phyloP scores from a whole-genome alignment of 768 basidiomycete species.

The Pleurotus giganteus region DNA sequence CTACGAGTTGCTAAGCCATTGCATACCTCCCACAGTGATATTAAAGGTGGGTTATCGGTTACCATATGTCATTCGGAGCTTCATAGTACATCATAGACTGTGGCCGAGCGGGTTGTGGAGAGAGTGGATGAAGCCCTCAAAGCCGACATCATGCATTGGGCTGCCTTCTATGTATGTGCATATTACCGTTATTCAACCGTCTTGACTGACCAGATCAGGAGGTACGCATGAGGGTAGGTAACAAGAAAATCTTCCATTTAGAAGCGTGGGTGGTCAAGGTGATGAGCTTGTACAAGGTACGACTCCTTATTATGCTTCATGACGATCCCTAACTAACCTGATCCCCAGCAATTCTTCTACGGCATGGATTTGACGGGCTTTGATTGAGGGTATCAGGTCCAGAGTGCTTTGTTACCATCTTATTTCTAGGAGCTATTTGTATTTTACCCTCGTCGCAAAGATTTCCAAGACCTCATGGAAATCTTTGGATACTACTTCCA shows the following conservation, averaged over 20 bases:
- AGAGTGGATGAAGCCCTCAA: slow-evolving; percentile 88
- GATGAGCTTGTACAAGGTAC: slow-evolving; percentile 87
- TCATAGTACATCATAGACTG: slow-evolving; percentile 55
- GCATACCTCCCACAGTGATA: slow-evolving; percentile 91
- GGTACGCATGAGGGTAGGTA: slow-evolving; percentile 90
- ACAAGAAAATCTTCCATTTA: slow-evolving; percentile 88
- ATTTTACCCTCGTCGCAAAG: neutral
- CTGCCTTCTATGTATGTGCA: slow-evolving; percentile 84
- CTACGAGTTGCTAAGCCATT: slow-evolving; percentile 94
- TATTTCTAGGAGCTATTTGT: neutral
- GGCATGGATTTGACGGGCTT: slow-evolving; percentile 61
- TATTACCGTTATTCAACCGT: neutral
- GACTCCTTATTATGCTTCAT: slow-evolving; percentile 6
- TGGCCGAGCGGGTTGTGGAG: slow-evolving; percentile 84
- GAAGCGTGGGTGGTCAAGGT: slow-evolving; percentile 98
- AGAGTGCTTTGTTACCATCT: neutral
- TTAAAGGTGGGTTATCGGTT: slow-evolving; percentile 63
- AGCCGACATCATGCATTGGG: slow-evolving; percentile 96
- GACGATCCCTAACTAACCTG: slow-evolving; percentile 7
- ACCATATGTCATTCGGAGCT: neutral
- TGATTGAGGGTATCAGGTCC: slow-evolving; percentile 31
- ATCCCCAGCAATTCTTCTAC: slow-evolving; percentile 55
- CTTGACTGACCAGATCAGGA: slow-evolving; percentile 51
- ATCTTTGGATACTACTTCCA: no score
- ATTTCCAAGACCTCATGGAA: no score